A percentile compares a stretch with the other conserved stretches of the same genome.
Evolutionary conservation across 2,329 filamentous ascomycete species (phyloP).

Genomic region (Penicillium sp.): DNA sequence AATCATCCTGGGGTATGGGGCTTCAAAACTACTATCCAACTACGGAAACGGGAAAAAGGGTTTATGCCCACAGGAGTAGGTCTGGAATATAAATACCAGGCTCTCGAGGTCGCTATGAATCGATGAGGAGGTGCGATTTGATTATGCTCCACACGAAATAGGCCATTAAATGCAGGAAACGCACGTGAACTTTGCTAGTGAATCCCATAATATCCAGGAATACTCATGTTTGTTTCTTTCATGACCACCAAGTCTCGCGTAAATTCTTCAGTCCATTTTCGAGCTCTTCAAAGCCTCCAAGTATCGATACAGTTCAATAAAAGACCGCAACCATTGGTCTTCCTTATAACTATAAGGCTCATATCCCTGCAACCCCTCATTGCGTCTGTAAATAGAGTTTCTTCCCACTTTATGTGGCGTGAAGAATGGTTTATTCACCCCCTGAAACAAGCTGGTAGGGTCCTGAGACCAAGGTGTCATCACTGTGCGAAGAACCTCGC

Average conservation of each 20-base stretch:
- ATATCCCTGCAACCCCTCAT: neutral
- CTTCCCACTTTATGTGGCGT: too few species aligned
- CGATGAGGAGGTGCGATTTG: too few species aligned
- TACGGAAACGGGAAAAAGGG: neutral
- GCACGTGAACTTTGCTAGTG: too few species aligned
- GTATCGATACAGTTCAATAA: slow-evolving; percentile 4
- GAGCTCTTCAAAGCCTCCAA: neutral
- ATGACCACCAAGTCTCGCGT: neutral
- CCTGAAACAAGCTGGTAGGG: neutral
- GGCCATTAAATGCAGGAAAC: neutral
- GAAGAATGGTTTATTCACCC: neutral
- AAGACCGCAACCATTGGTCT: slow-evolving; percentile 3
- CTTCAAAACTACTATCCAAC: slow-evolving; percentile 21
- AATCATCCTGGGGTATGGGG: slow-evolving; percentile 20
- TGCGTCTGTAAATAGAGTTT: neutral
- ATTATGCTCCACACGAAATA: neutral
- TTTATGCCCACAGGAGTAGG: slow-evolving; percentile 1
- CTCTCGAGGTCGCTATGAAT: neutral
- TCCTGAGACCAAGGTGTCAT: neutral
- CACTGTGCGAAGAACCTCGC: neutral
- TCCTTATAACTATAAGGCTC: neutral
- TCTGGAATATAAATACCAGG: neutral
- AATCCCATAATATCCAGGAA: too few species aligned
- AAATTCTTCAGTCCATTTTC: neutral
- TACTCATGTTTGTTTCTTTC: neutral